Base-by-base conservation (phyloP, 805 yeast genomes). In the Kregervanrija fluxuum region DNA sequence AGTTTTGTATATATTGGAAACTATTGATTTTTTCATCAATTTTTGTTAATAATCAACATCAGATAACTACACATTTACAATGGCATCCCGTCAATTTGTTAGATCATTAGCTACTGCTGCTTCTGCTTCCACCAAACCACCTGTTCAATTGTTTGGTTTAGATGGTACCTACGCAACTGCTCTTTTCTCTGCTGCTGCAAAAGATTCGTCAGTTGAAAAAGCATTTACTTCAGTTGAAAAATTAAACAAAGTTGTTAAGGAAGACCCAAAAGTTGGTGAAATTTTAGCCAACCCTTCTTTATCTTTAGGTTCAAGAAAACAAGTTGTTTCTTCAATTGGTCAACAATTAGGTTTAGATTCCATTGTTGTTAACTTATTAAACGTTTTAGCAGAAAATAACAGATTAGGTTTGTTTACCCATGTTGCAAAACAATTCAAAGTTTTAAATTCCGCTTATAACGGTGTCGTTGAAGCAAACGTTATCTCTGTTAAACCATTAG, bases 91-190 rank as follows among this genome's bases (percentile, higher is more conserved):
- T 71, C 71, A 74, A 59, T 79, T 80, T 64, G 61, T 73, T 63
- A 83, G 90, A 72, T 70, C 82, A 46, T 66, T 84, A 73, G 91
- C 95, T 61, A 69, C 90, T 48, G 83, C 86, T 55, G 51, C 60
- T 43, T 44, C 59, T 43, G 46, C 51, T 15, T 34, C 60, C 33
- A 77, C 77, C 60, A 82, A 80, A 68, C 89, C 95, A 43, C 97
- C 98, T 46, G 85, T 91, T 52, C 96, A 89, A 77, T 77, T 91
- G 65, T 91, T 78, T 61, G 98, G 98, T 53, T 71, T 91, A 56
- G 97, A 90, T 56, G 99, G 98, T 64, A 89, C 98, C 53, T 91
- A 91, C 69, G 99, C 98, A 56, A 77, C 88, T 47, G 96, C 99
- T 41, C 77, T 93, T 59, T 91, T 82, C 79, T 74, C 90, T 44